Percentiles rank a stretch among this genome's conserved stretches.
phyloP scores from a whole-genome alignment of 495 filamentous ascomycete genomes.

The Rusavskia elegans region DNA sequence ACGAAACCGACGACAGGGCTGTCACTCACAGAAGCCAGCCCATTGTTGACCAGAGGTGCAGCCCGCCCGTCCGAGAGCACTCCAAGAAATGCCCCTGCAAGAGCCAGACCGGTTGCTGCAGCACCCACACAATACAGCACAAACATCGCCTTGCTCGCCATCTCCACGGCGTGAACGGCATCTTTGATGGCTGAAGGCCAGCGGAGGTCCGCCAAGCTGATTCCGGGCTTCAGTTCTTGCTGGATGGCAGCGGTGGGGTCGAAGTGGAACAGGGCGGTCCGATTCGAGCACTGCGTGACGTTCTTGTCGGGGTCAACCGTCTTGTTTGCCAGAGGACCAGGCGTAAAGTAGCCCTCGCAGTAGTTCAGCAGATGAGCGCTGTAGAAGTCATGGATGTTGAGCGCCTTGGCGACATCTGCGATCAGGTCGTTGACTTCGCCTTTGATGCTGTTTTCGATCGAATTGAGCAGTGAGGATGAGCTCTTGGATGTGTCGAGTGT shows the following conservation, averaged over 20 bases:
- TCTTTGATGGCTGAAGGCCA: slow-evolving; percentile 48
- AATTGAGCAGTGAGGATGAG: slow-evolving; percentile 11
- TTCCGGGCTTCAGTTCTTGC: slow-evolving; percentile 31
- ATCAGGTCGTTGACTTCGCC: slow-evolving; percentile 21
- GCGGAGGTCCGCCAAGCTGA: slow-evolving; percentile 37
- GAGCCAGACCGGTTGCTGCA: slow-evolving; percentile 35
- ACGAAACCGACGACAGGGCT: neutral
- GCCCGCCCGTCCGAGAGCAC: slow-evolving; percentile 23
- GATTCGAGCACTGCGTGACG: slow-evolving; percentile 44
- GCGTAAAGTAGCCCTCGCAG: slow-evolving; percentile 47
- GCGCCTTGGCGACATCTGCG: slow-evolving; percentile 28
- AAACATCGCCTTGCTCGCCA: slow-evolving; percentile 37
- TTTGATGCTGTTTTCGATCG: slow-evolving; percentile 12
- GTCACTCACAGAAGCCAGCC: slow-evolving; percentile 25
- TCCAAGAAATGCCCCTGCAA: slow-evolving; percentile 32
- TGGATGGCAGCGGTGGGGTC: slow-evolving; percentile 41
- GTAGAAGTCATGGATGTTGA: slow-evolving; percentile 59
- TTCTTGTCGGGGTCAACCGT: slow-evolving; percentile 34
- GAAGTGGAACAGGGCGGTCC: slow-evolving; percentile 36
- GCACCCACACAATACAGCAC: slow-evolving; percentile 51
- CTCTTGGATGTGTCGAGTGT: slow-evolving; percentile 19
- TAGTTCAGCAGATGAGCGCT: slow-evolving; percentile 52
- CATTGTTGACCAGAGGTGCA: slow-evolving; percentile 24
- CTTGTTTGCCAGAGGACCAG: slow-evolving; percentile 23
- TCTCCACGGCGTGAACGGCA: slow-evolving; percentile 35